These are phyloP conservation scores for Trichoderma sp. DNA, from an alignment of 2,329 filamentous ascomycete genomes.

Conservation along the genomic window DNA sequence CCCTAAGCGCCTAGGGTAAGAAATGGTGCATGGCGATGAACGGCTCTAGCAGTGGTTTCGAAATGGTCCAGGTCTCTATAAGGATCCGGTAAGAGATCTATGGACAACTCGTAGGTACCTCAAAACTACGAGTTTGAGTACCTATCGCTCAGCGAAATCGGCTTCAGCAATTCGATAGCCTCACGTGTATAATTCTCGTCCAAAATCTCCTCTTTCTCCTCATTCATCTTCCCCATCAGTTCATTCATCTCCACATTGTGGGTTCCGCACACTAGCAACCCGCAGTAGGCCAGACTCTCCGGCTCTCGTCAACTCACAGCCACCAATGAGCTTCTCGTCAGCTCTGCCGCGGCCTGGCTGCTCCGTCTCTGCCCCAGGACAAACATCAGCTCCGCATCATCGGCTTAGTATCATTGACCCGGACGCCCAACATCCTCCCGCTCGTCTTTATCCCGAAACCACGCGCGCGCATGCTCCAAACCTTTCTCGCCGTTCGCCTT, in stretches of 20 bases:
- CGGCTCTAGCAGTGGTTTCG: background rate
- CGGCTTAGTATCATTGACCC: constrained; percentile 17
- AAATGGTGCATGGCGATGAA: background rate
- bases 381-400: constrained; percentile 16
- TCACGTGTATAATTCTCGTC: background rate
- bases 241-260: constrained; percentile 7
- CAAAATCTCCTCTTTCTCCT: background rate
- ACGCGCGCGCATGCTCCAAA: background rate
- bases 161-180: background rate
- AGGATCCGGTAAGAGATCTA: background rate
- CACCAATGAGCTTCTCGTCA: constrained; percentile 13
- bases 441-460: constrained; percentile 12
- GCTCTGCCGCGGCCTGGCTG: constrained; percentile 3
- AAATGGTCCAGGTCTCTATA: background rate
- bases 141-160: background rate
- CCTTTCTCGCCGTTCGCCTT: background rate
- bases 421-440: constrained; percentile 10
- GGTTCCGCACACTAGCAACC: background rate
- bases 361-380: constrained; percentile 1
- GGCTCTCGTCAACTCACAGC: constrained; percentile 7
- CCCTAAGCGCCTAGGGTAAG: background rate
- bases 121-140: background rate
- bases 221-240: background rate
- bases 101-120: no score
- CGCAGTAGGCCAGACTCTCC: background rate